Evolutionary conservation across 2,329 filamentous ascomycete genomes (phyloP).

Genomic region (Penicillium sp.): DNA sequence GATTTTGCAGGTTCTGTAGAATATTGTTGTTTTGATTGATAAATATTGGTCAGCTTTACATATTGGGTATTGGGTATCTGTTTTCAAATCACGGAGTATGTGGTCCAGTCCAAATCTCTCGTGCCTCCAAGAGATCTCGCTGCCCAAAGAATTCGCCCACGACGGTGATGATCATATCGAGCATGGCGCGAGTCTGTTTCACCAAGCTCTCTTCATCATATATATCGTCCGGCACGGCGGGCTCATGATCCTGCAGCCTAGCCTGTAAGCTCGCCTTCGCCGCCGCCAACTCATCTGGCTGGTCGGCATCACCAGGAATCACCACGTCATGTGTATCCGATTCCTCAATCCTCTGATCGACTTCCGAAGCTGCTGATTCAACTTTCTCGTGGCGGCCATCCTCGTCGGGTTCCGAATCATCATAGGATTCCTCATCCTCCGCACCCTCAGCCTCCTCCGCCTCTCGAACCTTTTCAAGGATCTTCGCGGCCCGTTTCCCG

Average conservation of each 20-base stretch:
- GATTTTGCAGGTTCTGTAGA: too few relatives aligned
- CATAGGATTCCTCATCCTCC: constrained; percentile 24
- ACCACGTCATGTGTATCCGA: constrained; percentile 15
- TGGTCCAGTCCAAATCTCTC: background rate
- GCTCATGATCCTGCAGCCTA: constrained; percentile 30
- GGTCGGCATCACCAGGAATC: constrained; percentile 23
- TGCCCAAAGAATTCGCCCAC: constrained; percentile 90
- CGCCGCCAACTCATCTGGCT: constrained; percentile 48
- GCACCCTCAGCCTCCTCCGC: constrained; percentile 40
- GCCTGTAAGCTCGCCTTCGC: constrained; percentile 54
- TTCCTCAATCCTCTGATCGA: background rate
- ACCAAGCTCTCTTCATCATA: constrained; percentile 28
- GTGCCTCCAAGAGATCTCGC: constrained; percentile 71
- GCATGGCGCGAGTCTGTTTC: constrained; percentile 61
- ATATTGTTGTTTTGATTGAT: constrained; percentile 29
- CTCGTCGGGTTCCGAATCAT: constrained; percentile 3
- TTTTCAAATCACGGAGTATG: background rate
- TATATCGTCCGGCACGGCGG: constrained; percentile 5
- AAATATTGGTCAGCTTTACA: background rate
- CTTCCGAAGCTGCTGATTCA: background rate
- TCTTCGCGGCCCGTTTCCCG: constrained; percentile 72
- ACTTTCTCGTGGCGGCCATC: background rate
- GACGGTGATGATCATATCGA: constrained; percentile 90
- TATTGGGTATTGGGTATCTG: constrained; percentile 10
- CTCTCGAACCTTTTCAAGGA: constrained; percentile 49